These are phyloP conservation scores for Starmerella bombi DNA, from an alignment of 805 yeast genomes.

Conservation along the genomic window DNA sequence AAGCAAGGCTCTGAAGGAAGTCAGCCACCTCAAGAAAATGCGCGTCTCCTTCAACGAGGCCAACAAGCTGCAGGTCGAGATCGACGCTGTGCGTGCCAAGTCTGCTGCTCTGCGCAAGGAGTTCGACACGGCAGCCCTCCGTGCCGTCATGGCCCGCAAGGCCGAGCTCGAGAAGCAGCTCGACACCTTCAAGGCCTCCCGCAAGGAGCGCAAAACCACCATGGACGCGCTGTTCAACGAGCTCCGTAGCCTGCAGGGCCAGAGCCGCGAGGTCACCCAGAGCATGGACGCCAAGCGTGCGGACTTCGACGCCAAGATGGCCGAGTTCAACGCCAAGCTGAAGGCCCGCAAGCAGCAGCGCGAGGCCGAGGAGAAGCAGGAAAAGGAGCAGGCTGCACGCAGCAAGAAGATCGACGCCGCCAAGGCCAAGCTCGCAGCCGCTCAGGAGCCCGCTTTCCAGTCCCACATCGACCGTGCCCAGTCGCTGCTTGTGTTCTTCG, in stretches of 20 bases:
- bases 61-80: conserved; percentile 60
- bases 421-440: conserved; percentile 56
- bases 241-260: conserved; percentile 52
- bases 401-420: conserved; percentile 50
- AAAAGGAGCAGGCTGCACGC: conserved; percentile 38
- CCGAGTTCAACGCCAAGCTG: conserved; percentile 62
- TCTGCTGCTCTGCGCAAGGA: conserved; percentile 61
- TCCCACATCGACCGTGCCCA: conserved; percentile 67
- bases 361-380: conserved; percentile 55
- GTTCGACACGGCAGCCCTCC: conserved; percentile 46
- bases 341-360: conserved; percentile 61
- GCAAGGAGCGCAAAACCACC: conserved; percentile 51
- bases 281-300: conserved; percentile 33
- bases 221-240: conserved; percentile 42
- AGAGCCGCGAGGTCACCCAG: conserved; percentile 53
- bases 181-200: conserved; percentile 47
- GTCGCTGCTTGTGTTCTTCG: conserved; percentile 56
- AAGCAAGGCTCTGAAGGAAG: conserved; percentile 71
- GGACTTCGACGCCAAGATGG: conserved; percentile 53
- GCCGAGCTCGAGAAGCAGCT: conserved; percentile 61
- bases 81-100: conserved; percentile 66
- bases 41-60: conserved; percentile 63
- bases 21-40: conserved; percentile 66
- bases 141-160: conserved; percentile 49
- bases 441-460: conserved; percentile 67